A percentile compares a stretch with the other conserved stretches of the same genome.
These are phyloP conservation scores for Lenwebbia sp. DNA, from an alignment of 345 rosid genomes.

Conservation along the genomic window DNA sequence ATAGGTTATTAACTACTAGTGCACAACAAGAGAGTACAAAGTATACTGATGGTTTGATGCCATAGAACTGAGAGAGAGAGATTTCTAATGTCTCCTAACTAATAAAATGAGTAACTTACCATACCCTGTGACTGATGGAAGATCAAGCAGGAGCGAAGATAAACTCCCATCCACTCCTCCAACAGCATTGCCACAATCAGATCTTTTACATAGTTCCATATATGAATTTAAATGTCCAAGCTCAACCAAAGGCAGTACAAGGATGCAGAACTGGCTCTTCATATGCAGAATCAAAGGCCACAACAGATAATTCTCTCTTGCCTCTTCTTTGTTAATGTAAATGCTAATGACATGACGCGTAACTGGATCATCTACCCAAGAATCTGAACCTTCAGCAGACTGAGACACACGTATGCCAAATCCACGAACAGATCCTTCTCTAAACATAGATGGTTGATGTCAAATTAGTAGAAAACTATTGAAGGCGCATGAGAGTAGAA, in stretches of 20 bases:
- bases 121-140: constrained; percentile 95
- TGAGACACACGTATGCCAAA: constrained; percentile 63
- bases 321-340: constrained; percentile 24
- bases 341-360: constrained; percentile 71
- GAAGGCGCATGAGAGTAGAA: background rate
- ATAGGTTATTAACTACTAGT: background rate
- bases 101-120: constrained; percentile 34
- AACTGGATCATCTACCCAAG: constrained; percentile 96
- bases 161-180: constrained; percentile 50
- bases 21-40: background rate
- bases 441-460: constrained; percentile 4
- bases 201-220: constrained; percentile 34
- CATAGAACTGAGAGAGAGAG: background rate
- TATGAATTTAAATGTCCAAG: constrained; percentile 54
- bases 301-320: constrained; percentile 30
- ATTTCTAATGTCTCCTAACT: background rate
- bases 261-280: constrained; percentile 47
- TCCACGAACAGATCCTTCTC: constrained; percentile 80
- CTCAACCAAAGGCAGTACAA: constrained; percentile 70
- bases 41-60: background rate
- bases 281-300: constrained; percentile 83
- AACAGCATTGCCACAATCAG: constrained; percentile 78
- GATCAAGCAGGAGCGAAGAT: constrained; percentile 78
- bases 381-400: constrained; percentile 69
- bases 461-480: background rate